Conservation (phyloP, 139 green algal genomes). For the Micractinium conductrix region DNA sequence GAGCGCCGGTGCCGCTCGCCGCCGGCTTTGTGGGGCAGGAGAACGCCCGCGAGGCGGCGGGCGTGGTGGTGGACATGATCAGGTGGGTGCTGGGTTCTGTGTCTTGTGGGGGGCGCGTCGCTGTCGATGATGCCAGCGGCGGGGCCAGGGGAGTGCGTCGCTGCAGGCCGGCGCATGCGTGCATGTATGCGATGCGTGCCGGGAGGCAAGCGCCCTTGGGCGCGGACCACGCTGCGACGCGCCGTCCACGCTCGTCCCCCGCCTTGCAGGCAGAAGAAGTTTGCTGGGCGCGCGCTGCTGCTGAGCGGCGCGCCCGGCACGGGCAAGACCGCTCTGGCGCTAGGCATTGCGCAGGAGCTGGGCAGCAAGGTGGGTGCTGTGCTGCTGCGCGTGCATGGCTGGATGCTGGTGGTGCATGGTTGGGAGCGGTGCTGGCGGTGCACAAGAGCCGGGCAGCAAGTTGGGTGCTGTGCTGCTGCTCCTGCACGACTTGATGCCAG, state of each 20-base stretch:
- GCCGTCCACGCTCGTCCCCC: too few species aligned
- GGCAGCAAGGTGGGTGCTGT: constrained; percentile 34
- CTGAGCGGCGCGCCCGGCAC: constrained; percentile 96
- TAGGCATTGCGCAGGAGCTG: constrained; percentile 91
- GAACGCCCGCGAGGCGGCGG: constrained; percentile 92
- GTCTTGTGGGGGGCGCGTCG: not conserved
- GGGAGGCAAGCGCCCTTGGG: too few species aligned
- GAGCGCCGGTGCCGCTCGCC: constrained; percentile 73
- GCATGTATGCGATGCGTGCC: too few species aligned
- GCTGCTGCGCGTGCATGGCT: not conserved
- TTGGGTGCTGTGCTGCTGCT: too few species aligned
- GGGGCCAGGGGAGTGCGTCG: too few species aligned
- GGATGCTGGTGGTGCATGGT: not conserved
- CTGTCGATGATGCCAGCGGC: not conserved
- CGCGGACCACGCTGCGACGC: too few species aligned
- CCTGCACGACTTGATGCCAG: too few species aligned
- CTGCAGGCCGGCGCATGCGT: too few species aligned
- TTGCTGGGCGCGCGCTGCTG: constrained; percentile 95
- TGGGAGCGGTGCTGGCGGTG: too few species aligned
- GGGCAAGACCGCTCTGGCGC: constrained; percentile 97
- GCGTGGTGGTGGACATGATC: constrained; percentile 99
- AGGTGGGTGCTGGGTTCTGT: too few species aligned
- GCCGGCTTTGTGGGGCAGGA: constrained; percentile 97
- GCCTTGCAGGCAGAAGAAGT: constrained; percentile 93
- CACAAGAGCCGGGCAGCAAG: too few species aligned